Percentiles rank a stretch among this genome's conserved stretches.
phyloP scores from a whole-genome alignment of 331 rosid genomes.

The Acacia concinna region DNA sequence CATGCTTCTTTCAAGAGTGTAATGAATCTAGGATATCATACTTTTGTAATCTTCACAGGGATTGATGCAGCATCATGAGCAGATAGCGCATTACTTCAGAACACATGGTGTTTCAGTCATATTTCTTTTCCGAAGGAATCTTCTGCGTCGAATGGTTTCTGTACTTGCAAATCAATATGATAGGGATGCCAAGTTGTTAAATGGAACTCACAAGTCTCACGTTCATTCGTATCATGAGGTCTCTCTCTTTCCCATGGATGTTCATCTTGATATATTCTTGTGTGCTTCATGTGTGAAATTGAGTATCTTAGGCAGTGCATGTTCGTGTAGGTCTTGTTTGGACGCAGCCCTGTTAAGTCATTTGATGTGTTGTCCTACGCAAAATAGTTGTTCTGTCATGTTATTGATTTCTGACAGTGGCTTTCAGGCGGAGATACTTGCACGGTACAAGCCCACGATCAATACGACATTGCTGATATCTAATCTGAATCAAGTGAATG shows the following conservation, averaged over 20 bases:
- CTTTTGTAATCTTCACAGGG: conserved; percentile 58
- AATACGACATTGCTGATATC: conserved; percentile 66
- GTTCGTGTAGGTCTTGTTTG: neutral
- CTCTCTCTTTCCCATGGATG: neutral
- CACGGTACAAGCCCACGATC: conserved; percentile 80
- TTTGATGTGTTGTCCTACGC: neutral
- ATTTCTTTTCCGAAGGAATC: conserved; percentile 95
- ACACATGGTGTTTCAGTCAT: conserved; percentile 75
- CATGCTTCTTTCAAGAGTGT: conserved; percentile 7
- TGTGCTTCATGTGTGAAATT: neutral
- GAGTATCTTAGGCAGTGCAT: neutral
- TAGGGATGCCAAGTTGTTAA: conserved; percentile 66
- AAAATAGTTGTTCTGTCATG: conserved; percentile 2
- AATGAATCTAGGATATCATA: conserved; percentile 16
- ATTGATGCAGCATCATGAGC: conserved; percentile 82
- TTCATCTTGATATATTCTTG: neutral
- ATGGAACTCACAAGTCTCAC: conserved; percentile 98
- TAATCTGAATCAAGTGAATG: conserved; percentile 71
- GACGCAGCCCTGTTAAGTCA: conserved; percentile 20
- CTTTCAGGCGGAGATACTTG: conserved; percentile 89
- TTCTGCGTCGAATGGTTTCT: conserved; percentile 89
- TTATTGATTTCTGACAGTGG: conserved; percentile 16
- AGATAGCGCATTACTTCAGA: conserved; percentile 74
- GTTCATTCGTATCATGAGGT: conserved; percentile 95
- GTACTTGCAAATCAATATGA: conserved; percentile 88